Evolutionary conservation across 768 basidiomycete species (phyloP), one percentile per base, ranked within the genome.

Genomic region (Roridomyces roridus): DNA sequence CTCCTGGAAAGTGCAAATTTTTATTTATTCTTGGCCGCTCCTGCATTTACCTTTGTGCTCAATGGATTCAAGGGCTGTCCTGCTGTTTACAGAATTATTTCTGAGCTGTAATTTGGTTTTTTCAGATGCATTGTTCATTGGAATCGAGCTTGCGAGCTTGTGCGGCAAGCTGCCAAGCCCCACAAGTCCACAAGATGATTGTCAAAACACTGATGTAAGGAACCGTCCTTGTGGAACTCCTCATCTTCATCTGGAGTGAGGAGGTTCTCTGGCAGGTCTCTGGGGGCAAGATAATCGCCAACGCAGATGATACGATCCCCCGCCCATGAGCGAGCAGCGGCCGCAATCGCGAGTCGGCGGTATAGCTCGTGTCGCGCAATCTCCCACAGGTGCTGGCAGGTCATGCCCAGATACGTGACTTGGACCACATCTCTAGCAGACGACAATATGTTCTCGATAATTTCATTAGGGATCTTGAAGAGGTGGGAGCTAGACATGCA

Each of bases 251-350:
- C 40, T 28, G 50, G 11, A 3, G 50, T 31, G 5, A 51, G n/a
- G 25, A 54, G 11, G 18, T 40, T 37, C 20, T 51, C 41, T 1
- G 65, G 65, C 31, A 54, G 50, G 23, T 60, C 55, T 2, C 43
- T 46, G 3, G 31, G 15, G 6, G 39, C 2, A 4, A 56, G 37
- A 17, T 65, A 61, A 41, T 67, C 63, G 3, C 66, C 59, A 34
- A 64, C 14, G 51, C 54, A 61, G 15, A 67, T 59, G 28, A 67
- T 59, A 11, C 68, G 63, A 25, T 67, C 55, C 6, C 68, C 63
- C 18, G 62, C 62, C 68, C 67, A 69, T 5, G 52, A 31, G 5
- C 26, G 29, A 7, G 8, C 11, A 20, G 44, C 45, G 4, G n/a
- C 24, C 4, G 14, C 2, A 3, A 3, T 18, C 9, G 6, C 41